phyloP scores from a whole-genome alignment of 2,329 filamentous ascomycete genomes.

The Graphiopsis chlorocephala region DNA sequence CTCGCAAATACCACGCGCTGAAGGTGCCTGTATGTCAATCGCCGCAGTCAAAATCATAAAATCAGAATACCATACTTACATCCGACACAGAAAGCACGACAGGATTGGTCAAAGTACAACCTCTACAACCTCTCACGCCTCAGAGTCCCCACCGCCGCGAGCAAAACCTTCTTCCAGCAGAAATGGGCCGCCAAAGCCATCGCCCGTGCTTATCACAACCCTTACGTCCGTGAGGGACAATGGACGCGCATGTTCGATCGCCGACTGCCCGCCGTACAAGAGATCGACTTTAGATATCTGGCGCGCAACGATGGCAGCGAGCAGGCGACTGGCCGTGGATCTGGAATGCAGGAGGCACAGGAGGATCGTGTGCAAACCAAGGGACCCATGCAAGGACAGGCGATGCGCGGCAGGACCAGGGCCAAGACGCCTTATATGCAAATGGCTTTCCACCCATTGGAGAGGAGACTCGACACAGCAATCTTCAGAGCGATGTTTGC shows the following conservation, averaged over 20 bases:
- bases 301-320: conserved; percentile 78
- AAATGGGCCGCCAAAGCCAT: conserved; percentile 91
- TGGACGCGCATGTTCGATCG: conserved; percentile 92
- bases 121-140: conserved; percentile 77
- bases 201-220: conserved; percentile 86
- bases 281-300: conserved; percentile 79
- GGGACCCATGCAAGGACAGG: conserved; percentile 17
- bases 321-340: conserved; percentile 78
- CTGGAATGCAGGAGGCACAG: conserved; percentile 54
- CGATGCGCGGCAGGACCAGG: conserved; percentile 19
- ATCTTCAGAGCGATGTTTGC: conserved; percentile 92
- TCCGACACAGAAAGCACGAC: conserved; percentile 72
- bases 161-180: conserved; percentile 87
- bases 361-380: conserved; percentile 19
- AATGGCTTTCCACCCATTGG: conserved; percentile 90
- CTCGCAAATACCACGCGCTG: conserved; percentile 62
- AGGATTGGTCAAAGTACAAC: conserved; percentile 97
- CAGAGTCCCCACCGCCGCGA: conserved; percentile 43
- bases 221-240: conserved; percentile 87
- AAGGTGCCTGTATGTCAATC: conserved; percentile 39
- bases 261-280: conserved; percentile 75
- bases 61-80: conserved; percentile 12
- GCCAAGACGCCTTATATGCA: conserved; percentile 82
- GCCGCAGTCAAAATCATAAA: neutral
- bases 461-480: conserved; percentile 89